A percentile compares a stretch with the other conserved stretches of the same genome.
These are phyloP conservation scores for Sarocladiaceae sp. DNA, from an alignment of 2,329 filamentous ascomycete species.

Conservation along the genomic window DNA sequence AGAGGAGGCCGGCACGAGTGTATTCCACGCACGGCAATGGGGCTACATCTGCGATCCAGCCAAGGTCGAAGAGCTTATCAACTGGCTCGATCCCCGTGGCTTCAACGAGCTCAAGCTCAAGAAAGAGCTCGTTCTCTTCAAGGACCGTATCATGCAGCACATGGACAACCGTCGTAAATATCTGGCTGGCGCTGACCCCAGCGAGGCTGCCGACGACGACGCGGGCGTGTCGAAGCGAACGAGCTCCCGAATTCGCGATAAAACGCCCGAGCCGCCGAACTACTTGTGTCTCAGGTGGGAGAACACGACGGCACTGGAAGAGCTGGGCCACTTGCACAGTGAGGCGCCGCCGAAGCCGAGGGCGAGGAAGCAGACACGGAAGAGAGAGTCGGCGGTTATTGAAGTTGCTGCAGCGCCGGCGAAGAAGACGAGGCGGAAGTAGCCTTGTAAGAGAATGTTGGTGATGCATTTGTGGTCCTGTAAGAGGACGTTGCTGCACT, in stretches of 20 bases:
- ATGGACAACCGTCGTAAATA: conserved; percentile 80
- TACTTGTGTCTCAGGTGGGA: conserved; percentile 51
- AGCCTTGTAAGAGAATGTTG: too few species aligned
- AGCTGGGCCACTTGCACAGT: conserved; percentile 54
- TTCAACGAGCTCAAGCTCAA: conserved; percentile 80
- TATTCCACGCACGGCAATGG: conserved; percentile 79
- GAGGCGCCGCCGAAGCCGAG: conserved; percentile 49
- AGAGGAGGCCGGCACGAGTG: conserved; percentile 80
- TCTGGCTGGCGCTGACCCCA: conserved; percentile 34
- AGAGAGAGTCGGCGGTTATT: conserved; percentile 38
- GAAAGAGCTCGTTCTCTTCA: conserved; percentile 78
- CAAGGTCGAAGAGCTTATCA: conserved; percentile 72
- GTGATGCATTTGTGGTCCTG: too few species aligned
- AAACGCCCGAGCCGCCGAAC: conserved; percentile 39
- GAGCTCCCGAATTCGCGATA: conserved; percentile 41
- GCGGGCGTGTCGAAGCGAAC: conserved; percentile 32
- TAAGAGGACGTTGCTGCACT: too few species aligned
- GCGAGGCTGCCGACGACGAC: conserved; percentile 16
- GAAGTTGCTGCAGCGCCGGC: conserved; percentile 23
- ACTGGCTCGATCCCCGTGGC: conserved; percentile 85
- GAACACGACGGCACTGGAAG: conserved; percentile 54
- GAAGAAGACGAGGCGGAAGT: conserved; percentile 20
- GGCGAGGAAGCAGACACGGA: conserved; percentile 46
- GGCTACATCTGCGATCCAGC: conserved; percentile 83
- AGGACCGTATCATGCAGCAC: conserved; percentile 68